Base-by-base conservation (phyloP, 192 early-diverging fungal genomes). In the Umbelopsis isabellina region DNA sequence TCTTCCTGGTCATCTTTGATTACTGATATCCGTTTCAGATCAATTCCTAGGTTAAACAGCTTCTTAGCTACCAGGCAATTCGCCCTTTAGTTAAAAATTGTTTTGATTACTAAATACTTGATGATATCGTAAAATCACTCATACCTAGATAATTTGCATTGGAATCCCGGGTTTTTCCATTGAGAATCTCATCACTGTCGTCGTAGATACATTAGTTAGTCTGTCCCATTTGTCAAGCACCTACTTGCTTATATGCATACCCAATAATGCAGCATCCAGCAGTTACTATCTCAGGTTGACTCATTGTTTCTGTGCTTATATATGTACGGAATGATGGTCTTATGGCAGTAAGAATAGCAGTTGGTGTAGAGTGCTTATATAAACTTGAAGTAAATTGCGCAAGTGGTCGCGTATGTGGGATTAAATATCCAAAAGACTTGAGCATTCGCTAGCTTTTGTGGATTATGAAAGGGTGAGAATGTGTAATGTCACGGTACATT, bases 171-270 rank as follows among this genome's bases (percentile, higher is more conserved):
- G 86, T 89, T 65, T 89, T 91, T 30, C 92, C 92, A 70, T 81
- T 86, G 20, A 93, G 83, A 37, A 93, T 86, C 66, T 92, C 91
- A 79, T 92, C 90, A 41, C 92, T 91, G 58, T 46, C 13, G 13
- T 18, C 2, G 2, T n/a, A n/a, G 15, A 7, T 12, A n/a, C 0
- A 25, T 33, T 35, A n/a, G 13, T 61, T 25, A 33, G 55, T 49
- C 15, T 20, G 18, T 35, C 27, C 27, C 18, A 35, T 16, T n/a
- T 61, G 16, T 30, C 16, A 35, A 6, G 33, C 4, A 30, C 4
- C 2, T 13, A 27, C 0, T 30, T 61, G 2, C 13, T n/a, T 13
- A 35, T 61, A 35, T 15, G 30, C 55, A 22, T 61, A 61, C 55
- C 55, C 55, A 35, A 61, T 61, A 25, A 61, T 61, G 5, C 55